Evolutionary conservation across 352 stramenopile genomes (phyloP), one percentile per base, ranked within the genome.

Genomic region (Phytophthora megakarya): DNA sequence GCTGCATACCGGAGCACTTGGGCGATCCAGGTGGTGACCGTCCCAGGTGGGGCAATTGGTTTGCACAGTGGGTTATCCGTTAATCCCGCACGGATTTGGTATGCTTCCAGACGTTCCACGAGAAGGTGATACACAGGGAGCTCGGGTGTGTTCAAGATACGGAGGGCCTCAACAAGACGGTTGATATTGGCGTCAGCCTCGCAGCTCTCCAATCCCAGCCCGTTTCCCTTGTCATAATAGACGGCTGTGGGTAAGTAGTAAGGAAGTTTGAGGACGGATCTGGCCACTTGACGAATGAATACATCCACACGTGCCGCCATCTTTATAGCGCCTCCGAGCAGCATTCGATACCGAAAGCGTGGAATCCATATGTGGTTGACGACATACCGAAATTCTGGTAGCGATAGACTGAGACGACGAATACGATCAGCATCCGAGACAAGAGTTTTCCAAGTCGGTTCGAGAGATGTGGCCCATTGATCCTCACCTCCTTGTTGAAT

Each of bases 81-180:
- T 6, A 42, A 9, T 42, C 10, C 35, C 5, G 18, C 32, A 11
- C 22, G 38, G 10, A 43, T 19, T 42, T 49, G 23, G 11, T 59
- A 15, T 18, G 0, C 28, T 32, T 59, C 39, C 3, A 59, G 25
- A 2, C 51, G 37, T 49, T 40, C 51, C 1, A 59, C 37, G 0
- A 61, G 52, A 1, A 52, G 3, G 18, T 52, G 52, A n/a, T 52
- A 38, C 2, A 52, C 52, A 35, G 52, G 52, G 8, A 61, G 18
- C 3, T 53, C 15, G 11, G 53, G 28, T n/a, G 42, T 16, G 43
- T 61, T 61, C 18, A 61, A 12, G 25, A 62, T 40, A 6, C 51
- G 51, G 0, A 60, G 21, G 1, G 18, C 42, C 22, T 62, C 44
- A 1, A 19, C 1, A 0, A 48, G 9, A 10, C 54, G 19, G 10